Conservation (phyloP, 2,329 filamentous ascomycete genomes). For the Xylariaceae sp. region DNA sequence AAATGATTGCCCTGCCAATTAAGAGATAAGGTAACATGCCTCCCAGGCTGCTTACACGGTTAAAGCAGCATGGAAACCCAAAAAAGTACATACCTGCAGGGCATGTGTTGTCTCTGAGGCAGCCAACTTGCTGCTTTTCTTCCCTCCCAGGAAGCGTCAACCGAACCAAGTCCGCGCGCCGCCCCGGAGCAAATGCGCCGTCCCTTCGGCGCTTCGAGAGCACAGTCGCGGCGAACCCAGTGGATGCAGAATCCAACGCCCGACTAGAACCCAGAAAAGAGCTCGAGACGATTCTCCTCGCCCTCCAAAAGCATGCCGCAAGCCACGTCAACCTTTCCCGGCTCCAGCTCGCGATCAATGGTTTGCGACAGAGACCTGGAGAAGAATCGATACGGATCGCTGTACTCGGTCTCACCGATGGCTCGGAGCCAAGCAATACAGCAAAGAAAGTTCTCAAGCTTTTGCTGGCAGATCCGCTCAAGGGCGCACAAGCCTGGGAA, state of each 20-base stretch:
- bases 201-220: conserved; percentile 22
- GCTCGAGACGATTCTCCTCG: conserved; percentile 53
- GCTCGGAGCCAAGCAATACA: conserved; percentile 36
- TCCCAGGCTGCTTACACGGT: conserved; percentile 25
- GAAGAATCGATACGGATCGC: conserved; percentile 55
- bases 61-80: conserved; percentile 25
- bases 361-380: conserved; percentile 52
- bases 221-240: conserved; percentile 15
- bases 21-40: conserved; percentile 14
- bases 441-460: conserved; percentile 64
- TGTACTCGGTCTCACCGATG: conserved; percentile 44
- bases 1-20: conserved; percentile 1
- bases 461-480: conserved; percentile 65
- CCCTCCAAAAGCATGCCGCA: conserved; percentile 56
- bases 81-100: conserved; percentile 11
- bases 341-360: conserved; percentile 64
- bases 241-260: conserved; percentile 16
- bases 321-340: conserved; percentile 63
- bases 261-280: conserved; percentile 49
- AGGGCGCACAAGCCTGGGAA: conserved; percentile 61
- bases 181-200: conserved; percentile 19
- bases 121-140: conserved; percentile 30
- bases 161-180: conserved; percentile 13
- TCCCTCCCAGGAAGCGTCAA: conserved; percentile 19
- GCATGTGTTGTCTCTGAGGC: conserved; percentile 7